Evolutionary conservation across 257 asterid species (phyloP).

Genomic region (Parsonsia alboflavescens): DNA sequence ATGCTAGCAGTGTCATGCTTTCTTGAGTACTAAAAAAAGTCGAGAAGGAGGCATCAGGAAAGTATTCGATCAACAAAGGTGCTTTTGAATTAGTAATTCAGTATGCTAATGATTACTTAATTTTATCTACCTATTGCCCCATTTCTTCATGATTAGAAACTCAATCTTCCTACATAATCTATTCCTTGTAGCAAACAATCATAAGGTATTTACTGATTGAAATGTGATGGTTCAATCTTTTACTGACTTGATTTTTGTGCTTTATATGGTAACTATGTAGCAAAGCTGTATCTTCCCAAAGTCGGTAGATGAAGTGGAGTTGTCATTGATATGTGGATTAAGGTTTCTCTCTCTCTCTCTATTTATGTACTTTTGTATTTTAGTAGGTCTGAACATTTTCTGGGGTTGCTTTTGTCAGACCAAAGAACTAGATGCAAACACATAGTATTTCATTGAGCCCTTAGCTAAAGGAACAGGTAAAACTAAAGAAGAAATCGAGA

Average conservation of each 20-base stretch:
- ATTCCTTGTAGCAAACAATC: not conserved
- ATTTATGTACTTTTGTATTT: no score
- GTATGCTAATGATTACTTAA: not conserved
- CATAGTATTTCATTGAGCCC: slow-evolving; percentile 63
- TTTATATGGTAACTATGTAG: slow-evolving; percentile 38
- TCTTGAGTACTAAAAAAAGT: not conserved
- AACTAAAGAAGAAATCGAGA: slow-evolving; percentile 75
- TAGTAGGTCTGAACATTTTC: slow-evolving; percentile 5
- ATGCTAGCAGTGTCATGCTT: not conserved
- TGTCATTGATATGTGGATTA: slow-evolving; percentile 84
- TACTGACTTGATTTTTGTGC: slow-evolving; percentile 4
- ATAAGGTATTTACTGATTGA: not conserved
- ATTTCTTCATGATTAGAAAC: not conserved
- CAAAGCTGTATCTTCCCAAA: slow-evolving; percentile 80
- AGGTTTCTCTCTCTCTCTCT: slow-evolving; percentile 50
- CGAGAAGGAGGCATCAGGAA: not conserved
- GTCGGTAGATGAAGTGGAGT: slow-evolving; percentile 71
- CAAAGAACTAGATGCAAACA: slow-evolving; percentile 69
- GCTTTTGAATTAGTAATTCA: not conserved
- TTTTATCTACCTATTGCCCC: not conserved
- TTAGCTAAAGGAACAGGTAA: slow-evolving; percentile 77
- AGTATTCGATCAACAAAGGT: not conserved
- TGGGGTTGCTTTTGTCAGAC: slow-evolving; percentile 50
- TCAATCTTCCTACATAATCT: not conserved
- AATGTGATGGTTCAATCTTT: not conserved